Percentiles rank a stretch among this genome's conserved stretches.
These are phyloP conservation scores for Cryptococcus jaspeensis DNA, from an alignment of 1,284 basidiomycete species.

Conservation along the genomic window DNA sequence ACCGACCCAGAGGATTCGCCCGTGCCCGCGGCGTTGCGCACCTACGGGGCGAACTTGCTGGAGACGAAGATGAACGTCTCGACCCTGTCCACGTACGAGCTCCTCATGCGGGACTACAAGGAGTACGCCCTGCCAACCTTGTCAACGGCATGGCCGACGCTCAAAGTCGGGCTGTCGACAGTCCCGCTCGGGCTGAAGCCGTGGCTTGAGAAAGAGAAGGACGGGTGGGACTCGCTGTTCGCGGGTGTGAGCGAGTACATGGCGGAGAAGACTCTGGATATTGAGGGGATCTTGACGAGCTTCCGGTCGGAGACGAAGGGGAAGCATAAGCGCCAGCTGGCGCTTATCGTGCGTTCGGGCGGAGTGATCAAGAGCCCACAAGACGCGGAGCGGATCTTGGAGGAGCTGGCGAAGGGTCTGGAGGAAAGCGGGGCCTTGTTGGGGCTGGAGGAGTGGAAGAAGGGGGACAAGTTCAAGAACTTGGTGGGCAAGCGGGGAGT, in stretches of 20 bases:
- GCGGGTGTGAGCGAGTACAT: slow-evolving; percentile 63
- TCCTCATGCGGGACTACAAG: slow-evolving; percentile 90
- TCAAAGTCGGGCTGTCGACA: slow-evolving; percentile 68
- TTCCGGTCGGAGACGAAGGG: slow-evolving; percentile 58
- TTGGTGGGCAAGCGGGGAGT: slow-evolving; percentile 11
- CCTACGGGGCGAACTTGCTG: slow-evolving; percentile 58
- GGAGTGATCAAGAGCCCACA: slow-evolving; percentile 18
- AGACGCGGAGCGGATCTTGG: slow-evolving; percentile 30
- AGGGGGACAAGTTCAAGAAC: slow-evolving; percentile 18
- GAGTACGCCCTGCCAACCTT: slow-evolving; percentile 63
- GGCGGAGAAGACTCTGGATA: slow-evolving; percentile 61
- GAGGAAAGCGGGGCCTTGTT: slow-evolving; percentile 58
- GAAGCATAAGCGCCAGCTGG: slow-evolving; percentile 67
- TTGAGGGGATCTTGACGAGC: slow-evolving; percentile 75
- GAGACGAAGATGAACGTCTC: slow-evolving; percentile 68
- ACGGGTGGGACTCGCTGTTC: slow-evolving; percentile 54
- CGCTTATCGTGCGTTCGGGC: slow-evolving; percentile 59
- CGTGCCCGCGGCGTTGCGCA: slow-evolving; percentile 30
- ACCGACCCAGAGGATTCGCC: slow-evolving; percentile 4
- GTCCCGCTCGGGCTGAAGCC: slow-evolving; percentile 67
- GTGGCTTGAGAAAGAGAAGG: slow-evolving; percentile 55
- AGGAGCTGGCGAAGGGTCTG: slow-evolving; percentile 55
- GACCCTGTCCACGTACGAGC: slow-evolving; percentile 68
- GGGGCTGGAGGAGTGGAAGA: slow-evolving; percentile 54
- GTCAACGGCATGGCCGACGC: slow-evolving; percentile 32